These are phyloP conservation scores for Suillus cothurnatus DNA, from an alignment of 768 basidiomycete genomes.

Conservation along the genomic window DNA sequence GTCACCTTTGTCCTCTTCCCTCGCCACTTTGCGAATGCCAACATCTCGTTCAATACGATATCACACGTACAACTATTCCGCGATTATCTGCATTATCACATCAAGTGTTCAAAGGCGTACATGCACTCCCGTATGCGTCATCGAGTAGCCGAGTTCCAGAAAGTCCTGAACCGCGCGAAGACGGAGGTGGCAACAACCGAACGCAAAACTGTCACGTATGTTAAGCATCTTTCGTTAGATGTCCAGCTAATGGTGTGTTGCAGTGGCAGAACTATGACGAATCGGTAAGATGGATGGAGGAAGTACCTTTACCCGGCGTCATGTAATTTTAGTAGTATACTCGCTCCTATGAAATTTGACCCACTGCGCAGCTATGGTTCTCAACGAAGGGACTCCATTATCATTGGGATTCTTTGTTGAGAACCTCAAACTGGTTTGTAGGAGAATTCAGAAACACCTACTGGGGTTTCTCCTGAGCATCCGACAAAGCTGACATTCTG, in stretches of 20 bases:
- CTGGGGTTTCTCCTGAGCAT: neutral
- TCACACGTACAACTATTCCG: conserved; percentile 97
- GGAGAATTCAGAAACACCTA: neutral
- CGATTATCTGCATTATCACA: conserved; percentile 99
- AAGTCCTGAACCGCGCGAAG: conserved; percentile 94
- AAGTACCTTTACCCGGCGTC: neutral
- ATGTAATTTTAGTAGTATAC: neutral
- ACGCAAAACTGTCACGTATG: conserved; percentile 88
- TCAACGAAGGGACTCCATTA: neutral
- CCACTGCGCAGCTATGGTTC: neutral
- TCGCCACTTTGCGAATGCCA: conserved; percentile 82
- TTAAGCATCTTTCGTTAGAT: conserved; percentile 7
- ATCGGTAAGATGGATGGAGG: conserved; percentile 39
- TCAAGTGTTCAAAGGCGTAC: conserved; percentile 98
- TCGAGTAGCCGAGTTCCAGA: conserved; percentile 94
- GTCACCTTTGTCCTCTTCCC: conserved; percentile 98
- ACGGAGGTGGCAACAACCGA: conserved; percentile 82
- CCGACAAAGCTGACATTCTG: neutral
- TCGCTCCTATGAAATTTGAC: neutral
- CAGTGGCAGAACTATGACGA: conserved; percentile 61
- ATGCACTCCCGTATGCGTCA: conserved; percentile 98
- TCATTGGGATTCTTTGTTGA: neutral
- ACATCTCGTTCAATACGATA: conserved; percentile 75
- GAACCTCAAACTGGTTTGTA: neutral
- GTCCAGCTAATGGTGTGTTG: conserved; percentile 17